phyloP scores from a whole-genome alignment of 768 basidiomycete species.

The Amanita rimosa region DNA sequence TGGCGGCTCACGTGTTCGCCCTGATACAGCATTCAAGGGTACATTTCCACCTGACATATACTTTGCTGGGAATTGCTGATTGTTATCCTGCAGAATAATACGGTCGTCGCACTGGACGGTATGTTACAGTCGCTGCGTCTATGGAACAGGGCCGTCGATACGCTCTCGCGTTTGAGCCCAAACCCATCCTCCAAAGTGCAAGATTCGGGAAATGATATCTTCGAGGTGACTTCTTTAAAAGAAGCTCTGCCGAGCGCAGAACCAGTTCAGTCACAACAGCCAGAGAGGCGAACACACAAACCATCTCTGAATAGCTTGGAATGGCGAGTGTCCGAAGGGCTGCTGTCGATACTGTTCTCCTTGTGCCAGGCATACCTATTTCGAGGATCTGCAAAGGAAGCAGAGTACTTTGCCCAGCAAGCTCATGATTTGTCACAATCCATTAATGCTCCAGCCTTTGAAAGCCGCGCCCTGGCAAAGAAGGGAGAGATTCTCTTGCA shows the following conservation, averaged over 20 bases:
- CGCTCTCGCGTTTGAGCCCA: slow-evolving; percentile 45
- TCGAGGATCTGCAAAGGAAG: slow-evolving; percentile 77
- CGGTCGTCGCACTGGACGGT: slow-evolving; percentile 40
- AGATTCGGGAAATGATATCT: slow-evolving; percentile 42
- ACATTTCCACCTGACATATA: slow-evolving; percentile 7
- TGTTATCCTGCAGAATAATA: slow-evolving; percentile 39
- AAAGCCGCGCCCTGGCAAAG: slow-evolving; percentile 52
- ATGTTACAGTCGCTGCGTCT: slow-evolving; percentile 64
- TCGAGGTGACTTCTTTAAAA: slow-evolving; percentile 35
- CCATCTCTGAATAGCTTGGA: slow-evolving; percentile 27
- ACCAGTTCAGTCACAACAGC: slow-evolving; percentile 9
- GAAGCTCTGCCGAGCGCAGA: slow-evolving; percentile 26
- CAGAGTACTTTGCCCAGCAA: slow-evolving; percentile 75
- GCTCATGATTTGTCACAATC: slow-evolving; percentile 63
- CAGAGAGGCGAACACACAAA: slow-evolving; percentile 14
- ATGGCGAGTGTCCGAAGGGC: slow-evolving; percentile 67
- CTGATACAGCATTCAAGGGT: slow-evolving; percentile 62
- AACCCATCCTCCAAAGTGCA: slow-evolving; percentile 11
- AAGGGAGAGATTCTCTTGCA: slow-evolving; percentile 64
- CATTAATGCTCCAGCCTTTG: slow-evolving; percentile 52
- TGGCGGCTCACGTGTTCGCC: slow-evolving; percentile 61
- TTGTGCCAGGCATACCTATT: slow-evolving; percentile 52
- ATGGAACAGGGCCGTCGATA: slow-evolving; percentile 72
- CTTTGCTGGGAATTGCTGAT: neutral
- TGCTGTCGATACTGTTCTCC: slow-evolving; percentile 55